Base-by-base conservation (phyloP, 192 early-diverging fungal species). In the Coemansia sp. region DNA sequence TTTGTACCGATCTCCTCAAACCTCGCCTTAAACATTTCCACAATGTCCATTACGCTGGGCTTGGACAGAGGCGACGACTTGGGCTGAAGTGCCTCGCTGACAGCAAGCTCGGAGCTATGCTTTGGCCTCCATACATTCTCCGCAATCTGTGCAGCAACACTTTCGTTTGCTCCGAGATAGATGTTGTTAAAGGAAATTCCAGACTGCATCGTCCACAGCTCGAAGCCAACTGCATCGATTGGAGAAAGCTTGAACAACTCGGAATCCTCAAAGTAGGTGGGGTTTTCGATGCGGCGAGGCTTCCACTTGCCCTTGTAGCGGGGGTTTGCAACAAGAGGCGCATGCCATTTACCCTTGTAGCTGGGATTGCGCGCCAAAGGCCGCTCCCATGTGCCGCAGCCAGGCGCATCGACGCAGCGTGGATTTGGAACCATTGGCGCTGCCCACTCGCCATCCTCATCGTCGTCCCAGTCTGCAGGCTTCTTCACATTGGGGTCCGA, bases 121-220 rank as follows among this genome's bases (percentile, higher is more conserved):
- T 95, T 96, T 67, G 89, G 84, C 62, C 67, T 78, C 91, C 92
- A 97, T 55, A 87, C 88, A 64, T 97, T 88, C 7, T 89, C 81
- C 13, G 92, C 86, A 55, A 95, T 85, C 41, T 81, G 74, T 61
- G 87, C 81, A 19, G 94, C 95, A 41, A 88, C 87, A 15, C 76
- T 75, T 15, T 77, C 85, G 70, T 80, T 88, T 84, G 90, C 83
- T 49, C 93, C 93, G 65, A 97, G 74, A 78, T 93, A 95, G 61
- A 97, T 91, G 78, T 96, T 97, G 85, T 97, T 91, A 66, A 97
- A 96, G 22, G 90, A 82, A 62, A 95, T 94, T 36, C 86, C 83
- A 62, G 90, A 80, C 82, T 94, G 92, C 91, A 97, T 96, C 48
- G 92, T 93, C 94, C 94, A 97, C 65, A 97, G 79, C 80, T 97